Conservation (phyloP, 768 basidiomycete species). For the Candolleomyces eurysporus region DNA sequence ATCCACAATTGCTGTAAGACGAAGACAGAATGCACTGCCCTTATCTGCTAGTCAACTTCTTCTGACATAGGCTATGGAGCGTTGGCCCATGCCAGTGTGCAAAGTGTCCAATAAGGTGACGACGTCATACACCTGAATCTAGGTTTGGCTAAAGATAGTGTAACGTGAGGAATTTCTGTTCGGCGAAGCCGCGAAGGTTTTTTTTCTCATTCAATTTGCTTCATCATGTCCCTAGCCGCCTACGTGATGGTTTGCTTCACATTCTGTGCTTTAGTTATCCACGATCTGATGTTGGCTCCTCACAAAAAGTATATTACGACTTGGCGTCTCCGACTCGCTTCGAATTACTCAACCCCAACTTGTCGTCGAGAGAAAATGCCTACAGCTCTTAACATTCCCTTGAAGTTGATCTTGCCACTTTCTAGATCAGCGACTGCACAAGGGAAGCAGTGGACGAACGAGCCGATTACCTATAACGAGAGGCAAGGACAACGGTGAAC, state of each 20-base stretch:
- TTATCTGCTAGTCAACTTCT: too few species aligned
- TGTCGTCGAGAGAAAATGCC: slow-evolving; percentile 29
- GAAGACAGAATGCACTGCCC: too few species aligned
- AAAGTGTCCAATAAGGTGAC: too few species aligned
- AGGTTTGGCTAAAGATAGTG: not conserved
- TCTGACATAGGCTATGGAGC: too few species aligned
- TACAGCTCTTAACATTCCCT: not conserved
- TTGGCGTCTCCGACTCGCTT: not conserved
- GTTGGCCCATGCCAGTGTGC: too few species aligned
- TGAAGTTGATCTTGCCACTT: slow-evolving; percentile 75
- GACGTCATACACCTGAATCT: too few species aligned
- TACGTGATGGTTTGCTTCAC: not conserved
- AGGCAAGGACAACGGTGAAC: not conserved
- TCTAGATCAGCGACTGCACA: slow-evolving; percentile 88
- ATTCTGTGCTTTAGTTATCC: not conserved
- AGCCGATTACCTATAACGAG: slow-evolving; percentile 72
- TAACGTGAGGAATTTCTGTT: not conserved
- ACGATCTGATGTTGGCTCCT: not conserved
- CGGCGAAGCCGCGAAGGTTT: too few species aligned
- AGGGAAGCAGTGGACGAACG: slow-evolving; percentile 89
- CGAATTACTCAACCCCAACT: slow-evolving; percentile 45
- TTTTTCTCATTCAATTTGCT: not conserved
- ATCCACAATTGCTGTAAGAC: too few species aligned
- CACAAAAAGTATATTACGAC: not conserved
- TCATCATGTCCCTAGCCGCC: slow-evolving; percentile 12